These are phyloP conservation scores for Teunomyces gatunensis DNA, from an alignment of 805 yeast genomes.

Conservation along the genomic window DNA sequence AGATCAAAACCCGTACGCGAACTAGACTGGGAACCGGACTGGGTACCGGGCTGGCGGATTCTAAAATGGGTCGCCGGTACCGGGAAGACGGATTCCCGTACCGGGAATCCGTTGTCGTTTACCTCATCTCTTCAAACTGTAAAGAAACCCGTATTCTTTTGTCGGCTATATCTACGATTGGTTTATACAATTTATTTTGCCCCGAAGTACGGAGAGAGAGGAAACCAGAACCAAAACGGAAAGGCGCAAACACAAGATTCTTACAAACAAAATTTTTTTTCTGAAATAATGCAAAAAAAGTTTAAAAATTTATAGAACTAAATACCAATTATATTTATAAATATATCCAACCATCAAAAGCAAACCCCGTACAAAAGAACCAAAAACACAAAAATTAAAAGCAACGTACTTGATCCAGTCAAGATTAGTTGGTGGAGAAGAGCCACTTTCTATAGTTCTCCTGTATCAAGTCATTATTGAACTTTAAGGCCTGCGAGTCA, in stretches of 20 bases:
- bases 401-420: not conserved
- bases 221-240: no score
- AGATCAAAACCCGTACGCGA: not conserved
- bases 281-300: not conserved
- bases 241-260: not conserved
- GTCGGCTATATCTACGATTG: not conserved
- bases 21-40: not conserved
- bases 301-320: not conserved
- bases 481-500: slow-evolving; percentile 4
- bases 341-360: not conserved
- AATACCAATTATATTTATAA: not conserved
- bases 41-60: not conserved
- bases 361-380: not conserved
- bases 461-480: slow-evolving; percentile 12
- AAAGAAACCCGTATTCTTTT: no score
- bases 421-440: slow-evolving; percentile 5
- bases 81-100: not conserved
- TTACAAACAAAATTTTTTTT: not conserved
- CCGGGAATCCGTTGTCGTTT: not conserved
- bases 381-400: no score
- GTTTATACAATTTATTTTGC: not conserved
- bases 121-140: no score
- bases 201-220: no score
- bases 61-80: not conserved
- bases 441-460: slow-evolving; percentile 17